phyloP scores from a whole-genome alignment of 2,329 filamentous ascomycete genomes.

The Rutstroemia sp. region DNA sequence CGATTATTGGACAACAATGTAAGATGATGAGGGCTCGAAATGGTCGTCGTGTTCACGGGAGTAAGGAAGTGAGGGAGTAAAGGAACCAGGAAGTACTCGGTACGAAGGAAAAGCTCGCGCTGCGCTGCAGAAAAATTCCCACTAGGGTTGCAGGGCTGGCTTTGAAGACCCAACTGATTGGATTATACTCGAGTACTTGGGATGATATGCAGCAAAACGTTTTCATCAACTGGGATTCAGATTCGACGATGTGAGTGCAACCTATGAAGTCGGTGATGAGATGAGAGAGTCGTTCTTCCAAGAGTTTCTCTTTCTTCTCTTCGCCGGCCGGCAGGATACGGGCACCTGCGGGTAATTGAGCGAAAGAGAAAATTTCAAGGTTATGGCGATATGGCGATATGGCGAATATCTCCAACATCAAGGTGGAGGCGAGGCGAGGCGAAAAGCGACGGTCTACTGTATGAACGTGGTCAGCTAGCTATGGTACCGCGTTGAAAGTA shows the following conservation, averaged over 20 bases:
- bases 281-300: neutral
- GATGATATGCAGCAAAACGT: conserved; percentile 2
- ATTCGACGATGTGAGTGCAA: neutral
- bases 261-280: neutral
- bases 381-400: neutral
- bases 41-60: neutral
- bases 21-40: neutral
- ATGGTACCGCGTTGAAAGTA: neutral
- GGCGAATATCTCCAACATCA: neutral
- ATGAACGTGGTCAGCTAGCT: neutral
- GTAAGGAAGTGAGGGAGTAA: neutral
- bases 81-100: no score
- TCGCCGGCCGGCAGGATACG: neutral
- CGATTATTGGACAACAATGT: conserved; percentile 1
- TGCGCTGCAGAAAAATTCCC: neutral
- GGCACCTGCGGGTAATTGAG: neutral
- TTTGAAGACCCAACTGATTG: conserved; percentile 5
- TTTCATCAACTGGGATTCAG: neutral
- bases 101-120: neutral
- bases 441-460: neutral
- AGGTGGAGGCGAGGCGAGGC: neutral
- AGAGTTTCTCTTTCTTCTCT: neutral
- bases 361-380: neutral
- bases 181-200: neutral
- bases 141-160: conserved; percentile 4